Conservation (phyloP, 1,284 basidiomycete species). For the Ganoderma leucocontextum region DNA sequence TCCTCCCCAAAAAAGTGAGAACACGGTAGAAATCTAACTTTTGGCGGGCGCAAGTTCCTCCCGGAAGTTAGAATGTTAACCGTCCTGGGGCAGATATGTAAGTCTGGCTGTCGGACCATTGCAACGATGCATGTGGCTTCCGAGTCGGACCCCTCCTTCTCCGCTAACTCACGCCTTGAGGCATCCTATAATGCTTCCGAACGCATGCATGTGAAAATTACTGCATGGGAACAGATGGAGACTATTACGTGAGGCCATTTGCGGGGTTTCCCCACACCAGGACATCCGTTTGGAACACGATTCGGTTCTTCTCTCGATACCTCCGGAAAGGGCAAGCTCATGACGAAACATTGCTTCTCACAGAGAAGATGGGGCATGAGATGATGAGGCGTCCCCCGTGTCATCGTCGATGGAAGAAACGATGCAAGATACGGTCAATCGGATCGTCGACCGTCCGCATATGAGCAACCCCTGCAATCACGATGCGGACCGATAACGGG, state of each 20-base stretch:
- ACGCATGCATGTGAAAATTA: not conserved
- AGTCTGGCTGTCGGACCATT: not conserved
- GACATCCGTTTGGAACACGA: not conserved
- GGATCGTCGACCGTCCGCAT: constrained; percentile 1
- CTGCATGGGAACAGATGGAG: not conserved
- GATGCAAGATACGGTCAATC: constrained; percentile 1
- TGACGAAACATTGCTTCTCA: not conserved
- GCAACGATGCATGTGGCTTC: not conserved
- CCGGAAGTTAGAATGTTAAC: too few species aligned
- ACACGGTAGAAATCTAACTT: too few species aligned
- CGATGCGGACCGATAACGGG: constrained; percentile 3
- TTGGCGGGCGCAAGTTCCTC: too few species aligned
- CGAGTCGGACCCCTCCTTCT: not conserved
- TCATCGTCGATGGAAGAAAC: not conserved
- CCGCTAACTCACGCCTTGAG: not conserved
- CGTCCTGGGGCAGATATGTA: too few species aligned
- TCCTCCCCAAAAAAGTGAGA: too few species aligned
- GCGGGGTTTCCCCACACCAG: constrained; percentile 6
- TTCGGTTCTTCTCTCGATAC: constrained; percentile 15
- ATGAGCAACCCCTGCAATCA: constrained; percentile 1
- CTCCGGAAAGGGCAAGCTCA: constrained; percentile 9
- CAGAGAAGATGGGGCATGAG: not conserved
- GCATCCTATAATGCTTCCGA: not conserved
- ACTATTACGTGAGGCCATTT: not conserved
- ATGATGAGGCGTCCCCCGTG: constrained; percentile 1